Percentiles rank a stretch among this genome's conserved stretches.
Evolutionary conservation across 176 grass and related monocot species (phyloP).

Genomic region (Dendrocalamus sinicus): DNA sequence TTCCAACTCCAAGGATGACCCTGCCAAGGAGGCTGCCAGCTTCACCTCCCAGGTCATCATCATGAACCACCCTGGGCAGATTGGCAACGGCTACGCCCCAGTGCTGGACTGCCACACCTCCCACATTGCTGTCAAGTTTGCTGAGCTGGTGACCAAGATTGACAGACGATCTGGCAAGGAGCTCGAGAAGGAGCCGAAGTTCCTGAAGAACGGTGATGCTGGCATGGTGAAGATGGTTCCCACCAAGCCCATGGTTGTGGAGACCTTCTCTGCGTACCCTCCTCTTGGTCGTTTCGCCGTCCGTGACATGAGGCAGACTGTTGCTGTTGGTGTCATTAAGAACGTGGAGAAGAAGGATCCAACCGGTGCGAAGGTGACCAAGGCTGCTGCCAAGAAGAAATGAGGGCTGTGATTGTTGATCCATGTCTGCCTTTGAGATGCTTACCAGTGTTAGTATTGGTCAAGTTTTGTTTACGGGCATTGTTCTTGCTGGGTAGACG

Average conservation of each 20-base stretch:
- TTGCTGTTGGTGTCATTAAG: constrained; percentile 91
- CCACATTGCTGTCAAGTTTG: constrained; percentile 91
- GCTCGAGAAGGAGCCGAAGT: constrained; percentile 90
- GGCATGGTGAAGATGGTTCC: constrained; percentile 94
- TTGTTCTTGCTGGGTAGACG: no score
- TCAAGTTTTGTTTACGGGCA: no score
- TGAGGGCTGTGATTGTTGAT: constrained; percentile 39
- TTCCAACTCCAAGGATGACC: constrained; percentile 95
- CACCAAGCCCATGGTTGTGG: constrained; percentile 89
- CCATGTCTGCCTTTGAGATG: neutral
- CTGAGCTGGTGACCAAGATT: constrained; percentile 84
- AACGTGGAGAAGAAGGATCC: constrained; percentile 82
- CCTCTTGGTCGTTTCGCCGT: constrained; percentile 77
- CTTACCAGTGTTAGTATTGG: no score
- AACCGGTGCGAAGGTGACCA: constrained; percentile 79
- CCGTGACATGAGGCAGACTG: constrained; percentile 81
- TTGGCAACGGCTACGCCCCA: constrained; percentile 84
- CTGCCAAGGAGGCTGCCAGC: constrained; percentile 81
- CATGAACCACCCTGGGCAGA: constrained; percentile 97
- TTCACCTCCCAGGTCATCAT: constrained; percentile 94
- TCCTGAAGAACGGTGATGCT: constrained; percentile 90
- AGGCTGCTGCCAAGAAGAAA: constrained; percentile 95
- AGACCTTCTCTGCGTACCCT: constrained; percentile 72
- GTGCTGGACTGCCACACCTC: constrained; percentile 94
- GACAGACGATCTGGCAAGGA: constrained; percentile 90